Evolutionary conservation across 495 filamentous ascomycete species (phyloP), one percentile per base, ranked within the genome.

Genomic region (Penicillium angulare): DNA sequence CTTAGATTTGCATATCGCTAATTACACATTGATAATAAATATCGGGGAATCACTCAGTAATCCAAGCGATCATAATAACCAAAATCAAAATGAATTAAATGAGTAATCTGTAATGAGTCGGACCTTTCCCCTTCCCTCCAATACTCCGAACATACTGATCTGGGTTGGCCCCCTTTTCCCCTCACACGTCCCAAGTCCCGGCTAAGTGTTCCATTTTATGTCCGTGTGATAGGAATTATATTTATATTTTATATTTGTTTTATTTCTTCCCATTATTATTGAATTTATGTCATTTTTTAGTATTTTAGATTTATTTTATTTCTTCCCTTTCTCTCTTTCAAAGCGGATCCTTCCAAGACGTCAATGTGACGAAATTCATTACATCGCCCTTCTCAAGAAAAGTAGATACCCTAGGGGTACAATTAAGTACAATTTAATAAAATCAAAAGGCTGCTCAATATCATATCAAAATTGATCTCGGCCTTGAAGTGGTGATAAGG

Each of bases 131-230:
- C 52, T 63, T 57, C 45, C 24, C 52, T 47, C 44, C 56, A 53
- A 55, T 53, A 35, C 59, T 62, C 59, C 59, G 60, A 59, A 26
- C 12, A 5, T 2, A 27, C 26, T 31, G 27, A 22, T 21, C 47
- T 51, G 43, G 55, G 32, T 56, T 59, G 59, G 56, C 57, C 60
- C 60, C 60, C 56, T 17, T 54, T 63, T 57, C 48, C 53, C 57
- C 53, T 51, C 54, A 33, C 44, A 49, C n/a, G n/a, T n/a, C n/a
- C n/a, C n/a, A n/a, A 3, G 43, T 42, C 36, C 59, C 47, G 59
- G 59, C 56, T 60, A 57, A 57, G 47, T 47, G 44, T 53, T 56
- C 39, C 53, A 49, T 47, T 51, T 47, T 43, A 42, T 12, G 34
- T 48, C 45, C 45, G 45, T 48, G 52, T 52, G 48, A 46, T 46